Base-by-base conservation (phyloP, 768 basidiomycete species). In the Tubosaeta sp. region DNA sequence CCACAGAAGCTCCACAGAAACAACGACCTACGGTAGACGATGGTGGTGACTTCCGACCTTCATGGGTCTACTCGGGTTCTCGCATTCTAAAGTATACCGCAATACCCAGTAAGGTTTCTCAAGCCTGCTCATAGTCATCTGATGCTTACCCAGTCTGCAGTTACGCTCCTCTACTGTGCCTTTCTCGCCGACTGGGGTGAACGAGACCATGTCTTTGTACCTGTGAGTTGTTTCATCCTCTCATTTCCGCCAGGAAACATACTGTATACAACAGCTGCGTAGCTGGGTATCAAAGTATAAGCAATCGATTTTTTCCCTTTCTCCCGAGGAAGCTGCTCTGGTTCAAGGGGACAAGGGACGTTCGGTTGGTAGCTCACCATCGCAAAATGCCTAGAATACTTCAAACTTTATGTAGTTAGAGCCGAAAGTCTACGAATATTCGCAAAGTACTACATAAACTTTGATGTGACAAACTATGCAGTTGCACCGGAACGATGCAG, bases 381-480 rank as follows among this genome's bases (percentile, higher is more conserved):
- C 11, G 12, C 26, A 25, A 25, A 49, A 42, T n/a, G 39, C 14
- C 45, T 25, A 34, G 42, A 13, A 39, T 35, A 5, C 14, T 35
- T 35, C 34, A 5, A 14, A 34, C 22, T 22, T 22, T 22, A 22
- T 22, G 22, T 22, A 22, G 22, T 22, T 22, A 22, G 22, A 22
- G 22, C 22, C 3, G 22, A 22, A 22, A 22, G 22, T 22, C 22
- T 22, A 22, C 22, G 22, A 22, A 22, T 22, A 22, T 22, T 22
- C 13, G 26, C 26, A 26, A 43, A 43, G 42, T 43, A 43, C 26
- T 72, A 52, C 47, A 72, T 59, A 63, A 85, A 85, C 81, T 71
- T 84, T 84, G 81, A 80, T 74, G 61, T 62, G 73, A 76, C 78
- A 81, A 85, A 85, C 83, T 85, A 80, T 85, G 81, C 80, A 85